Evolutionary conservation across 1,139 yeast genomes (phyloP).

Genomic region (Arxiozyma heterogenica): DNA sequence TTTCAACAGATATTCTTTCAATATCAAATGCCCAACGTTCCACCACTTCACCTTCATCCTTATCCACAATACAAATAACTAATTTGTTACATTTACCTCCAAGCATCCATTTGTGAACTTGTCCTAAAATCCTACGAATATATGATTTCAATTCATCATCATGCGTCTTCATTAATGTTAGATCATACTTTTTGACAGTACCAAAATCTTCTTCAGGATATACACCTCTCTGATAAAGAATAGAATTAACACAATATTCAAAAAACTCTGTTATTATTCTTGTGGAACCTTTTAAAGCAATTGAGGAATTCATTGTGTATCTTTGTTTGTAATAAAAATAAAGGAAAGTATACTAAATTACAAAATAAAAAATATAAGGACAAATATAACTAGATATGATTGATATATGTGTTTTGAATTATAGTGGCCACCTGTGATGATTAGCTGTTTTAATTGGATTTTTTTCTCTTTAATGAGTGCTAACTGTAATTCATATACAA

Average conservation of each 20-base stretch:
- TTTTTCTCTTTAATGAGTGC: not conserved
- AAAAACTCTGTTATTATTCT: conserved; percentile 76
- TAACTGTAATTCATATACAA: too few relatives aligned
- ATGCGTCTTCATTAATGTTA: conserved; percentile 61
- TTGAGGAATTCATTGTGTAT: conserved; percentile 12
- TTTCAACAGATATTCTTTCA: conserved; percentile 37
- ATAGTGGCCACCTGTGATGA: not conserved
- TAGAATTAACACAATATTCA: conserved; percentile 68
- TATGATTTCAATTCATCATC: conserved; percentile 74
- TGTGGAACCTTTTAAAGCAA: conserved; percentile 71
- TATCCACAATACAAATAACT: conserved; percentile 62
- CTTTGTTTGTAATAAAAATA: not conserved
- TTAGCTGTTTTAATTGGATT: not conserved
- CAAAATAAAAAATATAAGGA: not conserved
- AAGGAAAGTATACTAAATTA: not conserved
- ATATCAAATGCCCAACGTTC: conserved; percentile 82
- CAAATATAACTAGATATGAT: not conserved
- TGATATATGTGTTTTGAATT: too few relatives aligned
- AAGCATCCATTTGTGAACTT: conserved; percentile 72
- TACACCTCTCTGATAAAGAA: conserved; percentile 81
- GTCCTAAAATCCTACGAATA: conserved; percentile 59
- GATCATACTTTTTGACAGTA: conserved; percentile 70
- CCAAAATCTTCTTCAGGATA: conserved; percentile 85
- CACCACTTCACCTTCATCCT: conserved; percentile 55
- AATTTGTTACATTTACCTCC: conserved; percentile 62